These are phyloP conservation scores for Oidiodendron maius DNA, from an alignment of 495 filamentous ascomycete species.

Conservation along the genomic window DNA sequence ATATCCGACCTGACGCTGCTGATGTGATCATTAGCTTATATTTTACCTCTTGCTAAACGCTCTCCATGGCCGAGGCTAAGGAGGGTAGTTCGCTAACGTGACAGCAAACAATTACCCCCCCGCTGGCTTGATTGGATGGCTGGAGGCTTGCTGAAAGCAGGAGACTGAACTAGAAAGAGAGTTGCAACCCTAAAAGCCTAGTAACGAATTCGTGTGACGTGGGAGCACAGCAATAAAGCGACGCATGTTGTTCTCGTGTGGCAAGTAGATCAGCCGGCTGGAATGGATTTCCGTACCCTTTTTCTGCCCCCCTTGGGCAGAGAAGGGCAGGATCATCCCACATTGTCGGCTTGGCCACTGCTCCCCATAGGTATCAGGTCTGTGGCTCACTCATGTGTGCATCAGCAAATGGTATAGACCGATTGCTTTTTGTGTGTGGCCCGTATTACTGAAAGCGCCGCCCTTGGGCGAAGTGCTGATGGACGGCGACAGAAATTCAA, in stretches of 20 bases:
- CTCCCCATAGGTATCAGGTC: not conserved
- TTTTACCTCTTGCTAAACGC: not conserved
- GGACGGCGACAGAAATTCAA: not conserved
- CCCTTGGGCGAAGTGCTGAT: not conserved
- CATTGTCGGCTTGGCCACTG: not conserved
- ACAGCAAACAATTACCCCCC: not conserved
- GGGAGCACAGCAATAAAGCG: not conserved
- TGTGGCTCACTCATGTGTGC: not conserved
- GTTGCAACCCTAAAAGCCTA: not conserved
- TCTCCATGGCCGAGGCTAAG: not conserved
- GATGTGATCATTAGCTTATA: not conserved
- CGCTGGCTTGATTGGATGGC: not conserved
- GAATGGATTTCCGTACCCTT: not conserved
- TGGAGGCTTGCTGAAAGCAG: not conserved
- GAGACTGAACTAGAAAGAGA: not conserved
- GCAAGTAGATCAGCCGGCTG: not conserved
- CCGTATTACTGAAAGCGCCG: not conserved
- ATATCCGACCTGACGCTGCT: not conserved
- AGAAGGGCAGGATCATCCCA: not conserved
- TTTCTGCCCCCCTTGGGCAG: not conserved
- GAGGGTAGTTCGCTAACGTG: not conserved
- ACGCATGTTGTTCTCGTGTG: not conserved
- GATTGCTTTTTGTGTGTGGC: not conserved
- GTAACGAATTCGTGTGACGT: not conserved
- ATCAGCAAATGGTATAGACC: not conserved